Evolutionary conservation across 805 yeast genomes (phyloP).

Genomic region (Cyberlindnera amylophila): DNA sequence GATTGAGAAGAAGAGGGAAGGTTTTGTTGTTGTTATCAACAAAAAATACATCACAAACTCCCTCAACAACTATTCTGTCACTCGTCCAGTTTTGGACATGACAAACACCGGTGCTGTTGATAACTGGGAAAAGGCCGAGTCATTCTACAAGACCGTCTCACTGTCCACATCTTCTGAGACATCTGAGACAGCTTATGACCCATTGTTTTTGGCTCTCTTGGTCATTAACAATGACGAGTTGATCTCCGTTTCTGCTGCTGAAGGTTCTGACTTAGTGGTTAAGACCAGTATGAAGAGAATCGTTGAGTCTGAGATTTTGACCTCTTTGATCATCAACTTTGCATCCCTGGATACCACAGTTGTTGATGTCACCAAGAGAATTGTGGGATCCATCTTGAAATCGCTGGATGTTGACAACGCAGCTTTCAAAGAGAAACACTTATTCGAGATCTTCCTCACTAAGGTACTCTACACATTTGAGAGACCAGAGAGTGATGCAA

Average conservation of each 20-base stretch:
- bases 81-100: slow-evolving; percentile 30
- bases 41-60: slow-evolving; percentile 48
- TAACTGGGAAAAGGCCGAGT: slow-evolving; percentile 30
- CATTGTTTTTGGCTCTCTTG: slow-evolving; percentile 63
- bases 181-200: slow-evolving; percentile 48
- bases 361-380: slow-evolving; percentile 36
- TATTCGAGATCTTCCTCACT: slow-evolving; percentile 50
- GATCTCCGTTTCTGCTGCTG: slow-evolving; percentile 35
- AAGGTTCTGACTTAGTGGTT: slow-evolving; percentile 20
- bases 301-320: slow-evolving; percentile 53
- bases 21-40: slow-evolving; percentile 48
- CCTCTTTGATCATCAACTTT: slow-evolving; percentile 45
- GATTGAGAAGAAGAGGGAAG: slow-evolving; percentile 42
- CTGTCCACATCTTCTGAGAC: slow-evolving; percentile 22
- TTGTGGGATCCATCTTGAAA: slow-evolving; percentile 43
- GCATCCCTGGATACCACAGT: slow-evolving; percentile 32
- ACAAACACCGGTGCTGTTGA: slow-evolving; percentile 2
- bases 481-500: slow-evolving; percentile 13
- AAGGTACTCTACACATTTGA: slow-evolving; percentile 35
- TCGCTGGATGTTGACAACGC: slow-evolving; percentile 39
- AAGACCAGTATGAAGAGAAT: slow-evolving; percentile 52
- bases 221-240: slow-evolving; percentile 64
- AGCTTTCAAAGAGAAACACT: slow-evolving; percentile 51
- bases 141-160: slow-evolving; percentile 27
- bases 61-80: slow-evolving; percentile 33